Base-by-base conservation (phyloP, 2,329 filamentous ascomycete genomes). In the Pleurostoma richardsiae region DNA sequence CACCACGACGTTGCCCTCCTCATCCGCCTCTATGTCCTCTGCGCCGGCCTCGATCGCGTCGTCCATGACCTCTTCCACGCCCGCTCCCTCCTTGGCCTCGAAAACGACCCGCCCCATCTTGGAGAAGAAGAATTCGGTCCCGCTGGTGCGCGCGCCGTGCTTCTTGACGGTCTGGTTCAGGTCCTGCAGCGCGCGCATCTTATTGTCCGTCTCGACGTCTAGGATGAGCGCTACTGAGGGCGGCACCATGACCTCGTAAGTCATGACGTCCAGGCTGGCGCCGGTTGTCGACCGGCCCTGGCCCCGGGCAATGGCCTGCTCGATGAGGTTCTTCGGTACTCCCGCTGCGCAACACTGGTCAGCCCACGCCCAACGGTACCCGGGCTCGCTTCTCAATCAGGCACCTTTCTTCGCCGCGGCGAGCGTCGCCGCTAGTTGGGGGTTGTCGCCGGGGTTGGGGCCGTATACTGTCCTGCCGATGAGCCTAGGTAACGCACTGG, bases 41-140 rank as follows among this genome's bases (percentile, higher is more conserved):
- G 86, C 88, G 7, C 90, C 92, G 7, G 86, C 87, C 60, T 96
- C 91, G 43, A 97, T 82, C 5, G 88, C 90, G 45, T 85, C 90
- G 45, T 86, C 80, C 55, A 96, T 84, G 39, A 96, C 69, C 28
- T 89, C 80, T 38, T 90, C 84, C 43, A 94, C 81, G 5, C 80
- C 76, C 7, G 72, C 63, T 2, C 64, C 61, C 28, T 62, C 66
- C 29, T 67, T 77, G 51, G 75, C 66, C 59, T 83, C 80, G 58
- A 96, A 84, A 4, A 85, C 73, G 29, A 90, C 77, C 44, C 84
- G 77, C 2, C 94, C 94, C 49, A 85, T 85, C 59, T 86, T 87
- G 47, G 88, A 79, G 63, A 99, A 99, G 58, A 95, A 77, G 67
- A 92, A 97, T 6, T 80, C 82, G 10, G 88, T 90, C 1, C 90